A percentile compares a stretch with the other conserved stretches of the same genome.
Conservation (phyloP, 257 asterid genomes). For the Scutellaria barbata region DNA sequence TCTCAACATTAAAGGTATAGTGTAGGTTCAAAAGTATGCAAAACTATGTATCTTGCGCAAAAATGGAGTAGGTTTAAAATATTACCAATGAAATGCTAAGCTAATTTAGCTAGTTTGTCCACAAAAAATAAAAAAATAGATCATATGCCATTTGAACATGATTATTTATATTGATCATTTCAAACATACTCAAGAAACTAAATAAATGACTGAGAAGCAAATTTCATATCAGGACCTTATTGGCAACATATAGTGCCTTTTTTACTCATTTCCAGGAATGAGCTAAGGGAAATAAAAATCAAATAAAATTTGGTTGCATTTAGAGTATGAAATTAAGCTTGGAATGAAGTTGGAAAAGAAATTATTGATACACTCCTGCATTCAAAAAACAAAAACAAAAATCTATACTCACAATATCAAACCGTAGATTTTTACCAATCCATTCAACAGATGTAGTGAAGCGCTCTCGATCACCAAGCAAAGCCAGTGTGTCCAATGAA, state of each 20-base stretch:
- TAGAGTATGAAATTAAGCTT: constrained; percentile 5
- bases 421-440: constrained; percentile 98
- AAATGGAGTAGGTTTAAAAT: constrained; percentile 1
- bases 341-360: neutral
- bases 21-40: neutral
- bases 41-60: constrained; percentile 7
- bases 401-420: constrained; percentile 95
- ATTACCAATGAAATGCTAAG: neutral
- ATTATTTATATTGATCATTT: no score
- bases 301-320: constrained; percentile 8
- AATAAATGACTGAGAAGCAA: constrained; percentile 8
- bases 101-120: neutral
- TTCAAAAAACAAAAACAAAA: constrained; percentile 35
- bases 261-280: constrained; percentile 3
- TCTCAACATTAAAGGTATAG: neutral
- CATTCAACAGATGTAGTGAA: constrained; percentile 90
- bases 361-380: constrained; percentile 30
- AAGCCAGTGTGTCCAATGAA: constrained; percentile 90
- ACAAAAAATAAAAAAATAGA: neutral
- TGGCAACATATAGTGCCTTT: constrained; percentile 2
- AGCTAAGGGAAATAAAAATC: constrained; percentile 9
- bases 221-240: constrained; percentile 1
- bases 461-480: constrained; percentile 89
- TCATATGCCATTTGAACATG: no score
- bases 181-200: neutral